Evolutionary conservation across 2,329 filamentous ascomycete genomes (phyloP), one percentile per base, ranked within the genome.

Genomic region (Pseudocercospora fijiensis): DNA sequence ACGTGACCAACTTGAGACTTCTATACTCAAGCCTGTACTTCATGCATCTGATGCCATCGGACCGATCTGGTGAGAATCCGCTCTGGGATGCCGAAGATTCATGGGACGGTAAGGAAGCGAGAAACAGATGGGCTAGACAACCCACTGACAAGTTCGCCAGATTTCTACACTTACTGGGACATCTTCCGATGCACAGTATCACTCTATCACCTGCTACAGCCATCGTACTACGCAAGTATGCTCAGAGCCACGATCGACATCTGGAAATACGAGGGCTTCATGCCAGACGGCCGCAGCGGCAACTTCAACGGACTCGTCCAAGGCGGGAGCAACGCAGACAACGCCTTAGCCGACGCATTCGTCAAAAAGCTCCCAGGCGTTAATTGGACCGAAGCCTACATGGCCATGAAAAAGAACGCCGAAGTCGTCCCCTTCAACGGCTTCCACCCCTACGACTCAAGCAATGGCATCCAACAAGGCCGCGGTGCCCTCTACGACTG

Each of bases 11-110:
- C 53, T 77, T 89, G 7, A 78, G 82, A 57, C 78, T 90, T 27
- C 78, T 91, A 2, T 91, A 91, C 76, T 85, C 85, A 0, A 87
- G 86, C 0, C 73, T 91, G 33, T 91, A 90, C 71, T 88, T 88
- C 68, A 88, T 89, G 84, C 84, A 86, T 63, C 75, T 90, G 10
- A 83, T 90, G 37, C 88, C 88, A 0, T 88, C 87, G 0, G 89
- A 91, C 72, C 85, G 87, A 65, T 90, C 88, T 0, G 88, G 87
- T 0, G 89, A 91, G 72, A 91, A 90, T 64, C 88, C 88, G 0
- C 75, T 81, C 0, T 91, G 88, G 88, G 73, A 77, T 1, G 87
- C 85, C 1, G 69, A 72, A 0, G 88, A 91, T 1, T 90, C 89
- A 70, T 91, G 89, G 70, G 86, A 89, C 63, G 58, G 56, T 41